Base-by-base conservation (phyloP, 2,329 filamentous ascomycete species). In the Mariannaea elegans region DNA sequence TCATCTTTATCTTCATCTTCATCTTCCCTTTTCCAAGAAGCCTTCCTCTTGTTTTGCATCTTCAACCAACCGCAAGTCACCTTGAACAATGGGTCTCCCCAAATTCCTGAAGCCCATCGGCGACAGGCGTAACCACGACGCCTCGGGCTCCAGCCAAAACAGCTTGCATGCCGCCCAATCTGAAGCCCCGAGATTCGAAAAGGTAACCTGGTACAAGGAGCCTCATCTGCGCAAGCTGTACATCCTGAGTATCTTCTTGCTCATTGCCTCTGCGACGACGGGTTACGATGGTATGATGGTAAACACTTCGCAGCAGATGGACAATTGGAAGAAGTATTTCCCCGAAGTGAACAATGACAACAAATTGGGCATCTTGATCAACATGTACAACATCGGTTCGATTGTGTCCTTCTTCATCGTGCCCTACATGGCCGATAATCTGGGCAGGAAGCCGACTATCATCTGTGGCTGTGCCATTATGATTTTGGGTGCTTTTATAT, bases 271-370 rank as follows among this genome's bases (percentile, higher is more conserved):
- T 27, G 85, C 85, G 41, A 87, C 85, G 27, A 87, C 84, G 7
- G 85, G 85, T 52, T 88, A 87, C 69, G 86, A 89, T 74, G 84
- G 85, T 55, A 83, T 84, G 81, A 76, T 86, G 61, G 77, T 86
- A 71, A 87, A 87, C 73, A 85, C 83, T 9, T 84, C 82, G 3
- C 84, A 87, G 76, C 81, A 85, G 72, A 84, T 87, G 68, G 76
- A 83, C 59, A 73, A 73, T 16, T 87, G 84, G 83, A 78, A 82
- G 63, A 63, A 69, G 3, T 84, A 80, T 74, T 87, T 87, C 73
- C 76, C 77, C 29, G 72, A 79, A 32, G 34, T 64, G 53, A 45
- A 54, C 9, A 73, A 80, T 56, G 71, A 71, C 34, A 80, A 77
- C 72, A 78, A 77, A 69, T 76, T 83, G 24, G 81, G 80, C 42